Evolutionary conservation across 2,329 filamentous ascomycete genomes (phyloP), one percentile per base, ranked within the genome.

Genomic region (Helotiales sp.): DNA sequence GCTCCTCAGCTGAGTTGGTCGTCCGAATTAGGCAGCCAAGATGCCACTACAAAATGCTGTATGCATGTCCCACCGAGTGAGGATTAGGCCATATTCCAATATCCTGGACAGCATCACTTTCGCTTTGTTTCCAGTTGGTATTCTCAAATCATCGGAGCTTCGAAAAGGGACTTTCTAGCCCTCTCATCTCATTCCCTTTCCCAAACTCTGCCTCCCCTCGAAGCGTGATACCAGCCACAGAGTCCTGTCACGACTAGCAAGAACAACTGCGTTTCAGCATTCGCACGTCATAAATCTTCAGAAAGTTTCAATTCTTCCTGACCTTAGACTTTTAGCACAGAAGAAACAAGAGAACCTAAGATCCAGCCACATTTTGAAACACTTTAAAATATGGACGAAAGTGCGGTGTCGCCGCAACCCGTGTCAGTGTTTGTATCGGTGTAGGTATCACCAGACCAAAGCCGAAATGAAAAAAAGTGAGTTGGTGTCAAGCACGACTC

Each of bases 11-110:
- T 40, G 52, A 55, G 17, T 57, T 57, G 52, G 32, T 40, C 10
- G 3, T 57, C 52, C 32, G 1, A 6, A 57, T 57, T 22, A 22
- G 52, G 52, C 52, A 57, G 52, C 52, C 52, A 57, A 57, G 52
- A 4, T 11, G 50, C 45, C 45, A 50, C 22, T 3, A 24, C 43
- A n/a, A n/a, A n/a, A n/a, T n/a, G n/a, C n/a, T n/a, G n/a, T n/a
- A n/a, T n/a, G n/a, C n/a, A n/a, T n/a, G n/a, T n/a, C n/a, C n/a
- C n/a, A n/a, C n/a, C n/a, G n/a, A n/a, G n/a, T n/a, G n/a, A n/a
- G n/a, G n/a, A n/a, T n/a, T n/a, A n/a, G n/a, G n/a, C n/a, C n/a
- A n/a, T n/a, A 43, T 43, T 20, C 5, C 40, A 20, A 20, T 20
- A 20, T 40, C 7, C 34, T n/a, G n/a, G n/a, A n/a, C n/a, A n/a